phyloP scores from a whole-genome alignment of 2,329 filamentous ascomycete genomes.

The Apiospora phragmitis region DNA sequence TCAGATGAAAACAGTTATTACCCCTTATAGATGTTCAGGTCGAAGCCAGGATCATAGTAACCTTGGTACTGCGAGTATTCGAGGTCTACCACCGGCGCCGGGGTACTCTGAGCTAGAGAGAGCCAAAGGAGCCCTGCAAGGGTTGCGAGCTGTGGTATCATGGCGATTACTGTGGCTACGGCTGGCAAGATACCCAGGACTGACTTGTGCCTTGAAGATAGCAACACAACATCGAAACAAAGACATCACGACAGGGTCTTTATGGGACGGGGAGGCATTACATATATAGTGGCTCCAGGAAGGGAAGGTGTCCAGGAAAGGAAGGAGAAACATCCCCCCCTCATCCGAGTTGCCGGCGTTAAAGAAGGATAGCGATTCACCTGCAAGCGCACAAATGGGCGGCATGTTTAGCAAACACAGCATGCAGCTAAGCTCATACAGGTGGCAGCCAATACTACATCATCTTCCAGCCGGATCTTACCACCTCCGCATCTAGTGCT shows the following conservation, averaged over 20 bases:
- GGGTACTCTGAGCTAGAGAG: neutral
- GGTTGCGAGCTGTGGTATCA: neutral
- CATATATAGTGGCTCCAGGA: neutral
- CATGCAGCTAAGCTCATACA: slow-evolving; percentile 2
- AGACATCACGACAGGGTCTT: neutral
- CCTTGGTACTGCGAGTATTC: slow-evolving; percentile 48
- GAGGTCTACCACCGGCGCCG: slow-evolving; percentile 36
- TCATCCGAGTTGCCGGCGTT: neutral
- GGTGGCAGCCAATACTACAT: neutral
- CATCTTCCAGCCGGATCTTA: neutral
- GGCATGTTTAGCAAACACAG: neutral
- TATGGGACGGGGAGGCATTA: neutral
- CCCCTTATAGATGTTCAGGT: slow-evolving; percentile 48
- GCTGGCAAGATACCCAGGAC: neutral
- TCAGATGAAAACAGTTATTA: slow-evolving; percentile 21
- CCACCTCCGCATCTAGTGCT: neutral
- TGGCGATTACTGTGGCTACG: neutral
- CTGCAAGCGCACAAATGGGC: neutral
- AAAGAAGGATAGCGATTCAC: neutral
- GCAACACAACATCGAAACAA: neutral
- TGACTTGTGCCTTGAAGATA: neutral
- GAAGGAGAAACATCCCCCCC: neutral
- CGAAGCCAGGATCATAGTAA: slow-evolving; percentile 35
- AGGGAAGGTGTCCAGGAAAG: neutral
- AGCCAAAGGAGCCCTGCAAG: neutral